Base-by-base conservation (phyloP, 441 rosid species). In the Sinapis alba region DNA sequence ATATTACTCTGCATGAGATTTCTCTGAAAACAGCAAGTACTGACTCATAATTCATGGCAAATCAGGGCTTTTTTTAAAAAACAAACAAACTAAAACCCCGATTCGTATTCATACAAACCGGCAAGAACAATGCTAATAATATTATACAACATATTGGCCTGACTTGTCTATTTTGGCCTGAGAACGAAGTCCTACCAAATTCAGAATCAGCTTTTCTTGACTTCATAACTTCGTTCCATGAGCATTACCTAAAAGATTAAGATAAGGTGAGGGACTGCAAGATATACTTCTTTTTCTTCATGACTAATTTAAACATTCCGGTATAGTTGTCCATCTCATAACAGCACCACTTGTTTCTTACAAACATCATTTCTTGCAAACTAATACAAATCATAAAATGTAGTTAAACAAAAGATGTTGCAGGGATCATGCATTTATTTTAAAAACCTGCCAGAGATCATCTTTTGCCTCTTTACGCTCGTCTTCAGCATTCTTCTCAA, bases 1-100 rank as follows among this genome's bases (percentile, higher is more conserved):
- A 82, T 62, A 68, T 82, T 89, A 84, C 93, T 81, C 34, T 75
- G 84, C 93, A 89, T 89, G 51, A 86, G 76, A 74, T 89, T 74
- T 43, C 84, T 92, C 97, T 94, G 57, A 69, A n/a, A 70, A 36
- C 21, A 6, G 7, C 50, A 19, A 77, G 67, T 45, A 12, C 62
- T 30, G 59, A 16, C 38, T 28, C 53, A 56, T 50, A 34, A 9
- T 34, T 34, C 8, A 38, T 38, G 12, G 15, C 45, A 38, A 36
- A 12, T 38, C 15, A 34, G 1, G 13, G 10, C 7, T 30, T 34
- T 34, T 10, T 34, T 5, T 7, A 32, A 2, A 2, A 38, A 12
- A 12, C 45, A 38, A 38, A 11, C 45, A 38, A 38, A 38, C 38
- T 12, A 8, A 8, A 38, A 38, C 3, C 1, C 11, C 4, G 5